phyloP scores from a whole-genome alignment of 495 filamentous ascomycete genomes.

The Pseudomonodictys pantanalensis region DNA sequence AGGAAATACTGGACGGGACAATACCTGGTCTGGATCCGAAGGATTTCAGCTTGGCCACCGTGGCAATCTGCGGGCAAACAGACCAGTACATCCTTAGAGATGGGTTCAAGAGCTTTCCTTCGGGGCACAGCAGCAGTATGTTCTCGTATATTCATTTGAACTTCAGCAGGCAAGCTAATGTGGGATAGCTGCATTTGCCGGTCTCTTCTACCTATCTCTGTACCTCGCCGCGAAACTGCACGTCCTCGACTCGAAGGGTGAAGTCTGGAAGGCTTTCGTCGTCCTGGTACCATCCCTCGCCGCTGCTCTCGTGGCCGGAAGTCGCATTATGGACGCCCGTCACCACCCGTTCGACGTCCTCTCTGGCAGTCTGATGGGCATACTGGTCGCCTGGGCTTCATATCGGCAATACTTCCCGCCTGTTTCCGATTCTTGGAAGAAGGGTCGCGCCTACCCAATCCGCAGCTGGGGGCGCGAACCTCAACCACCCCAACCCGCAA shows the following conservation, averaged over 20 bases:
- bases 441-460: slow-evolving; percentile 62
- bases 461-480: slow-evolving; percentile 53
- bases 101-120: slow-evolving; percentile 81
- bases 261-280: slow-evolving; percentile 69
- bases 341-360: slow-evolving; percentile 90
- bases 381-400: slow-evolving; percentile 38
- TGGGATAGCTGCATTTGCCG: slow-evolving; percentile 61
- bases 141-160: neutral
- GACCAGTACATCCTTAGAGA: slow-evolving; percentile 69
- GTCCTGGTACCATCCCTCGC: slow-evolving; percentile 59
- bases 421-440: slow-evolving; percentile 53
- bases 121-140: slow-evolving; percentile 57
- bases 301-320: slow-evolving; percentile 55
- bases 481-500: slow-evolving; percentile 12
- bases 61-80: slow-evolving; percentile 64
- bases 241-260: slow-evolving; percentile 64
- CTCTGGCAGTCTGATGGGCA: slow-evolving; percentile 54
- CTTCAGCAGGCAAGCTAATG: slow-evolving; percentile 2
- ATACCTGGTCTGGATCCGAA: neutral
- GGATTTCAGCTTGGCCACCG: neutral
- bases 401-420: slow-evolving; percentile 49
- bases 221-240: slow-evolving; percentile 57
- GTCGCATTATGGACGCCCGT: slow-evolving; percentile 70
- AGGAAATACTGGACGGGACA: slow-evolving; percentile 3
- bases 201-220: slow-evolving; percentile 75